Percentiles rank a stretch among this genome's conserved stretches.
Conservation (phyloP, 2,329 filamentous ascomycete genomes). For the Exserohilum turcica region DNA sequence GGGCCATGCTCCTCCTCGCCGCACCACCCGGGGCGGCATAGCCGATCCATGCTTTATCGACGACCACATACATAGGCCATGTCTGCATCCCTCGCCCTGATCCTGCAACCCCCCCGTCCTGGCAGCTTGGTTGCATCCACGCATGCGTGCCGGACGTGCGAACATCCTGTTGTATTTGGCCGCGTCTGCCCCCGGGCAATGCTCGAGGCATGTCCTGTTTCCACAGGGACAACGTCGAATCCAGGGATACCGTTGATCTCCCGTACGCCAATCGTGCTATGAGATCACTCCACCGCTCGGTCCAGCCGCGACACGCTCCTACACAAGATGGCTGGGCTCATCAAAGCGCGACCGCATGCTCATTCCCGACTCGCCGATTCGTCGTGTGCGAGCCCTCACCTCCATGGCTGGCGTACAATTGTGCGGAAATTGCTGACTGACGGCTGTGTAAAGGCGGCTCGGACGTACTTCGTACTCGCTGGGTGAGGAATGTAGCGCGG, state of each 20-base stretch:
- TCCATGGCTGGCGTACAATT: background rate
- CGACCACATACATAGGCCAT: background rate
- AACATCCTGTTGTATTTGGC: background rate
- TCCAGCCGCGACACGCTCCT: background rate
- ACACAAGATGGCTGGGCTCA: constrained; percentile 10
- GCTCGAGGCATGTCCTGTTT: constrained; percentile 6
- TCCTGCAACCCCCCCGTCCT: background rate
- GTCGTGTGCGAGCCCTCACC: background rate
- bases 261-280: constrained; percentile 17
- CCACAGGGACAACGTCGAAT: constrained; percentile 10
- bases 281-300: constrained; percentile 9
- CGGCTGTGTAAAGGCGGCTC: background rate
- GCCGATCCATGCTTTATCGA: constrained; percentile 1
- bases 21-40: background rate
- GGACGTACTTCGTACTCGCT: background rate
- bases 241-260: constrained; percentile 24
- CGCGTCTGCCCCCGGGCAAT: background rate
- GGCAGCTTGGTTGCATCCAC: background rate
- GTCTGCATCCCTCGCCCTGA: no score
- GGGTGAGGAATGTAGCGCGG: background rate
- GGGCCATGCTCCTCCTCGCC: background rate
- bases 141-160: no score
- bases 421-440: constrained; percentile 3
- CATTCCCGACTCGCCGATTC: constrained; percentile 3
- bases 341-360: constrained; percentile 1